Evolutionary conservation across 192 early-diverging fungal species (phyloP), one percentile per base, ranked within the genome.

Genomic region (Backusella tuberculispora): DNA sequence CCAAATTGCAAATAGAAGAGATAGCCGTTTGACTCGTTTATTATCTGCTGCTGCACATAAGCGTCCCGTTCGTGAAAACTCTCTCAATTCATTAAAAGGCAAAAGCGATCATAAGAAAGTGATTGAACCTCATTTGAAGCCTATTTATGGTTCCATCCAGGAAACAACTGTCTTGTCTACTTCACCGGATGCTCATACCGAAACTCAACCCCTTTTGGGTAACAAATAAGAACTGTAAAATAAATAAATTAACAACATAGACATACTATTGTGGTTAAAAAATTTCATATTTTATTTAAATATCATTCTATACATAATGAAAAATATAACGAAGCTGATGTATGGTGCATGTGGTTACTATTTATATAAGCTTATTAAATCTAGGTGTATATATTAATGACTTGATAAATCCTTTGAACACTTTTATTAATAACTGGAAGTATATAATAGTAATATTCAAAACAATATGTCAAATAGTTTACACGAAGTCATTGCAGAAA

Each of bases 191-290:
- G 67, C 43, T 2, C 72, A 24, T 67, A 56, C 40, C 15, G 74
- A 75, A 67, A 75, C 63, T n/a, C 74, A 68, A 42, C 74, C 74
- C n/a, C 74, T 75, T 48, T 56, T 75, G 12, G 45, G 45, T 38
- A 37, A 70, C 43, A 70, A 45, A 70, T 26, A 70, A 41, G 38
- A 67, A 67, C 4, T 24, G 4, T 63, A 42, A 42, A 67, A 26
- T 12, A 1, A 50, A 50, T 34, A 34, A 34, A 34, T 34, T 34
- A 34, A 34, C 29, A 34, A 34, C 2, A 34, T 34, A 34, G 29
- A 34, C 29, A 34, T 34, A 34, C 2, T 34, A 34, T 34, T 34
- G 2, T 34, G 0, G 2, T 34, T 34, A 34, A 34, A 34, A 34
- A 34, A 34, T 1, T 34, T 2, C 29, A 34, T 34, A 34, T 34